Evolutionary conservation across 345 rosid genomes (phyloP).

Genomic region (Diplotaxis tenuifolia): DNA sequence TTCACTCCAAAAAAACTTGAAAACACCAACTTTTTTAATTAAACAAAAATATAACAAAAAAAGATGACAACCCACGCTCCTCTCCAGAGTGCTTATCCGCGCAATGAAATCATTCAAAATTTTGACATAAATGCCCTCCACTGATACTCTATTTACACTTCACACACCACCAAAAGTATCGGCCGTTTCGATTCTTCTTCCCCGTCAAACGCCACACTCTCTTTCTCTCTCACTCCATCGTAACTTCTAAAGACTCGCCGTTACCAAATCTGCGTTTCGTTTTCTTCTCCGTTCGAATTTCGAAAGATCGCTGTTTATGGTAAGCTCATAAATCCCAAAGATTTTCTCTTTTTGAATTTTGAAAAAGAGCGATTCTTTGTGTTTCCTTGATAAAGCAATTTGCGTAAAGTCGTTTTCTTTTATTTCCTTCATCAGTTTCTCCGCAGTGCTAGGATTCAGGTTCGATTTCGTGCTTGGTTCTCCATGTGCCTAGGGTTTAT

Average conservation of each 20-base stretch:
- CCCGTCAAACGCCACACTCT: background rate
- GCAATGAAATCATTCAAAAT: constrained; percentile 31
- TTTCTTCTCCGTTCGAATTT: constrained; percentile 22
- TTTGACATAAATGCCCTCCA: constrained; percentile 34
- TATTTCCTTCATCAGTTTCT: constrained; percentile 1
- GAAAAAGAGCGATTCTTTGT: background rate
- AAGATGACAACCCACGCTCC: constrained; percentile 9
- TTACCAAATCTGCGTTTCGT: constrained; percentile 37
- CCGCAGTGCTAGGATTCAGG: constrained; percentile 10
- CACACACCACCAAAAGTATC: background rate
- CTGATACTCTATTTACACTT: background rate
- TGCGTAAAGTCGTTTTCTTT: background rate
- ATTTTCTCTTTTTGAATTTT: constrained; percentile 17
- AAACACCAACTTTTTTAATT: background rate
- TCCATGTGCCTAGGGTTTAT: constrained; percentile 23
- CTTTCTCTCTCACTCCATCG: background rate
- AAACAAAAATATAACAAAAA: background rate
- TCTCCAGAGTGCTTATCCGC: constrained; percentile 35
- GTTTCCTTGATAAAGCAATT: background rate
- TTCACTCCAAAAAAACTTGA: too few species aligned
- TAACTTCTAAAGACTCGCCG: constrained; percentile 26
- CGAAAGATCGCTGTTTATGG: constrained; percentile 38
- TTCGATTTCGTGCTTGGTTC: constrained; percentile 14
- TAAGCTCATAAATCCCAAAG: constrained; percentile 40
- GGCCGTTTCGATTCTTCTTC: constrained; percentile 21